Conservation (phyloP, 2,329 filamentous ascomycete genomes). For the Thyridium curvatum region DNA sequence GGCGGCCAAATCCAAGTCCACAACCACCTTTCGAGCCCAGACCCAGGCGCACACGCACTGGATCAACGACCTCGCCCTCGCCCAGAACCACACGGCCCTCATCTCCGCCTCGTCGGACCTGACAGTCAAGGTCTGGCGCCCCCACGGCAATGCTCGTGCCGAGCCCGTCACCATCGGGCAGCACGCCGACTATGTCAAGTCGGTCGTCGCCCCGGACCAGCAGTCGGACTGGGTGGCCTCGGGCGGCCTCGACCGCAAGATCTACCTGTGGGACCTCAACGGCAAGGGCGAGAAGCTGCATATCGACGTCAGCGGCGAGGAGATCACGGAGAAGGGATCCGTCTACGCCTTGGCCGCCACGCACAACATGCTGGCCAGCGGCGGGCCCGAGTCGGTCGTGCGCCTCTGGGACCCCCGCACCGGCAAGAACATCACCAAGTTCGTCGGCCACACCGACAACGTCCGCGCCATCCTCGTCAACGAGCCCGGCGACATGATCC, state of each 20-base stretch:
- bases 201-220: constrained; percentile 67
- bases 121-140: constrained; percentile 88
- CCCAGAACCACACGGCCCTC: constrained; percentile 69
- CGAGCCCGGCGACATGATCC: constrained; percentile 79
- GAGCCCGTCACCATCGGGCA: constrained; percentile 78
- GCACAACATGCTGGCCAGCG: constrained; percentile 77
- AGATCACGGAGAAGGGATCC: constrained; percentile 83
- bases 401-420: constrained; percentile 86
- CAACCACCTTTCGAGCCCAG: constrained; percentile 54
- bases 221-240: constrained; percentile 80
- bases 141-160: constrained; percentile 57
- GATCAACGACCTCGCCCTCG: constrained; percentile 88
- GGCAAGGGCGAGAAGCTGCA: constrained; percentile 79
- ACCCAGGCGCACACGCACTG: constrained; percentile 83
- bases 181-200: constrained; percentile 95
- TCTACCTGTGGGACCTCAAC: constrained; percentile 89
- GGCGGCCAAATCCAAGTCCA: constrained; percentile 30
- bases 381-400: constrained; percentile 89
- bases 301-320: constrained; percentile 79
- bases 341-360: constrained; percentile 85
- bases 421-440: constrained; percentile 88
- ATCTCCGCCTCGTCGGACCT: constrained; percentile 92
- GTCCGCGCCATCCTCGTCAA: constrained; percentile 87
- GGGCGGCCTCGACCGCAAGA: constrained; percentile 85
- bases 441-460: constrained; percentile 94